Conservation (phyloP, 345 rosid genomes). For the Arabidopsis suecica region DNA sequence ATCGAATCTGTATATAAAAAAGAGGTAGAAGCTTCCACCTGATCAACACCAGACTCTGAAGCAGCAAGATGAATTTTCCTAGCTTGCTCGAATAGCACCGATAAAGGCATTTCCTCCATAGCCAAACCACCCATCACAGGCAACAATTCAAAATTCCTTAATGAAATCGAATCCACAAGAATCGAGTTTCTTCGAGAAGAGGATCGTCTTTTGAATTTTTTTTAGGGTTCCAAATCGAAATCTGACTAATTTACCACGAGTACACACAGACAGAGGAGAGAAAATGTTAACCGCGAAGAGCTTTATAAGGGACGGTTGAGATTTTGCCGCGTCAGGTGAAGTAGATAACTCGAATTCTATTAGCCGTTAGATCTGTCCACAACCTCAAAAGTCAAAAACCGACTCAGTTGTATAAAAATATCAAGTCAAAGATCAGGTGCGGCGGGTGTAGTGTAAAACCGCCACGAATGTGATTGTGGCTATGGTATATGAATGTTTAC, state of each 20-base stretch:
- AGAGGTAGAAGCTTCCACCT: slow-evolving; percentile 49
- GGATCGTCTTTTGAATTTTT: background rate
- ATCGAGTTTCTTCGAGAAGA: slow-evolving; percentile 19
- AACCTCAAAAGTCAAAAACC: slow-evolving; percentile 25
- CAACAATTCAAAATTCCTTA: slow-evolving; percentile 27
- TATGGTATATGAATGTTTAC: background rate
- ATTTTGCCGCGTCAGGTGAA: background rate
- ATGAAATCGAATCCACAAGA: background rate
- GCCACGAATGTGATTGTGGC: background rate
- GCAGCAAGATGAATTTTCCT: slow-evolving; percentile 72
- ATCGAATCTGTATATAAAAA: background rate
- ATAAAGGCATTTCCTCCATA: slow-evolving; percentile 70
- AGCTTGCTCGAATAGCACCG: slow-evolving; percentile 76
- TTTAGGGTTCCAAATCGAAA: slow-evolving; percentile 26
- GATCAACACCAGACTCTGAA: slow-evolving; percentile 66
- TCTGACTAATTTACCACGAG: slow-evolving; percentile 9
- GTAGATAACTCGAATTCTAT: background rate
- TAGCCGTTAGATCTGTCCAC: slow-evolving; percentile 34
- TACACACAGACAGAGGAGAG: background rate
- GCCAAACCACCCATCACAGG: slow-evolving; percentile 49
- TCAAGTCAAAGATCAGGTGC: background rate
- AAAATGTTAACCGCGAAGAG: background rate
- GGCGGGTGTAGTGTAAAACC: background rate
- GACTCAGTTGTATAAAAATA: slow-evolving; percentile 11
- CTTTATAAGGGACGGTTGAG: background rate